A percentile compares a stretch with the other conserved stretches of the same genome.
Evolutionary conservation across 805 yeast species (phyloP).

Genomic region (Brettanomyces custersianus): DNA sequence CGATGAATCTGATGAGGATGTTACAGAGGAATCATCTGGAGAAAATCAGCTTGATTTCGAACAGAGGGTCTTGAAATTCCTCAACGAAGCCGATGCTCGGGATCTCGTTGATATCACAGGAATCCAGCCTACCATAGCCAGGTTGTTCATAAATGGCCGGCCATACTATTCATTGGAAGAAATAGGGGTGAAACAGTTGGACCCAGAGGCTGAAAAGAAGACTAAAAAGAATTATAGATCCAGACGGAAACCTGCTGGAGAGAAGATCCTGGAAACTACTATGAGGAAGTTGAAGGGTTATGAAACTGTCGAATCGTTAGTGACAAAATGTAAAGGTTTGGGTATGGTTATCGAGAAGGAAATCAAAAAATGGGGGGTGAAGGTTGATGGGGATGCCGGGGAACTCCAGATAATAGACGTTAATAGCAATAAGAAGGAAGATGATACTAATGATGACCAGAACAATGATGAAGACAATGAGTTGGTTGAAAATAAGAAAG

Average conservation of each 20-base stretch:
- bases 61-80: constrained; percentile 59
- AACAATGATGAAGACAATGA: constrained; percentile 17
- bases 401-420: constrained; percentile 57
- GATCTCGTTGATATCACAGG: constrained; percentile 78
- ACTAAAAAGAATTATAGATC: constrained; percentile 16
- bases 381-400: constrained; percentile 40
- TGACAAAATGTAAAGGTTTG: constrained; percentile 70
- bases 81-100: constrained; percentile 65
- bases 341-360: constrained; percentile 65
- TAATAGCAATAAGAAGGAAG: constrained; percentile 23
- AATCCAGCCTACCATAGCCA: constrained; percentile 59
- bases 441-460: constrained; percentile 23
- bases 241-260: constrained; percentile 55
- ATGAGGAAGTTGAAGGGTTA: constrained; percentile 73
- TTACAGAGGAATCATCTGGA: constrained; percentile 22
- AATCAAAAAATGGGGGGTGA: constrained; percentile 85
- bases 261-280: constrained; percentile 62
- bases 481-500: constrained; percentile 26
- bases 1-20: constrained; percentile 19
- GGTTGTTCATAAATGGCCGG: constrained; percentile 51
- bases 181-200: constrained; percentile 50
- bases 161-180: constrained; percentile 58
- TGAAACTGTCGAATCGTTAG: constrained; percentile 89
- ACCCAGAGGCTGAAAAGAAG: constrained; percentile 9
- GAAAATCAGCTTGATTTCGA: constrained; percentile 36